Evolutionary conservation across 805 yeast species (phyloP), one percentile per base, ranked within the genome.

Genomic region (Ogataea trehaloabstinens): DNA sequence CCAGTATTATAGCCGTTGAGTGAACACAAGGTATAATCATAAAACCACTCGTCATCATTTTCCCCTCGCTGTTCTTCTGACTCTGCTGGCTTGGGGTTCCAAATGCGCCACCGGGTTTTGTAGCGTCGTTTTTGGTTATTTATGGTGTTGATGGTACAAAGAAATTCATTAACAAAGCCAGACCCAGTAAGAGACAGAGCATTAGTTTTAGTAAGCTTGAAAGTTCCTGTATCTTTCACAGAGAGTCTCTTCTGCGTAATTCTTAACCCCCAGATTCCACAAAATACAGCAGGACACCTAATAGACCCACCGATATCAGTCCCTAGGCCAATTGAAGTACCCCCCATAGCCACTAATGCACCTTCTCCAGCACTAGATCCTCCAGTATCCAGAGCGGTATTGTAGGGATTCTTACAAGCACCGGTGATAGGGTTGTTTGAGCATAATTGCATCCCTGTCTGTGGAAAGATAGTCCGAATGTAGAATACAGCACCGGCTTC

Each of bases 311-410:
- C 84, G 44, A 78, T 77, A 48, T 78, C 84, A 11, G 79, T 70
- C 10, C 83, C 82, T 35, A 76, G 61, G 11, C 82, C 85, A 31
- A 78, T 46, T 2, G 73, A 70, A n/a, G 81, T 70, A 4, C 77
- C 83, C 35, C 70, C 72, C 57, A 75, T 65, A 1, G 73, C 77
- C 24, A 74, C 68, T 37, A 76, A 53, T 2, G 81, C 77, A 37
- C 82, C 80, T 52, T 77, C 84, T 35, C 84, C 84, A 17, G 80
- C 76, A 3, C 81, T 73, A 2, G 81, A 74, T 6, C 85, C 85
- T 40, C 84, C 84, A 4, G 77, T 44, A 75, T 65, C 24, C 64
- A 61, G 37, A 71, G 60, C 44, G 60, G 53, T 43, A 25, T 35
- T 34, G 18, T 24, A 19, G 8, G 42, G 42, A 20, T 39, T 39